Conservation (phyloP, 768 basidiomycete genomes). For the Psilocybe tampanensis region DNA sequence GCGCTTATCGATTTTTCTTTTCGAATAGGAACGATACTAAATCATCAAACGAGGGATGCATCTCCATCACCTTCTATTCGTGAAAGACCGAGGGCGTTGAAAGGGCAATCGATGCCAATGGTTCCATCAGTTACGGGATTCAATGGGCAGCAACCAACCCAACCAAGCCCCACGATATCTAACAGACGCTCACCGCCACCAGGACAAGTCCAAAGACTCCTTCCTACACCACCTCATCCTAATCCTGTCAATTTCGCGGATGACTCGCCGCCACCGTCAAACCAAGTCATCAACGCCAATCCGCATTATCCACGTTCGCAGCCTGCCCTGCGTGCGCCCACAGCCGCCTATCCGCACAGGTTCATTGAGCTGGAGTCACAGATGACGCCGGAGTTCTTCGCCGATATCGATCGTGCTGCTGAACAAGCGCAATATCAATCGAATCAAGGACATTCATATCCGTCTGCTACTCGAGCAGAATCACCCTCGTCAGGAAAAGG, state of each 20-base stretch:
- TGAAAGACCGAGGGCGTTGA: conserved; percentile 55
- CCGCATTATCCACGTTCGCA: conserved; percentile 67
- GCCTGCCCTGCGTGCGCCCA: conserved; percentile 56
- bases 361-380: conserved; percentile 62
- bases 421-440: conserved; percentile 56
- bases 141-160: conserved; percentile 38
- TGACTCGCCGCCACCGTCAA: conserved; percentile 37
- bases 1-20: conserved; percentile 29
- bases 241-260: conserved; percentile 34
- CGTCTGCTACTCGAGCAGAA: conserved; percentile 28
- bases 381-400: conserved; percentile 70
- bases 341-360: conserved; percentile 57
- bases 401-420: conserved; percentile 73
- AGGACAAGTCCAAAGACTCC: conserved; percentile 34
- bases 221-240: conserved; percentile 49
- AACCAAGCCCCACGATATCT: conserved; percentile 49
- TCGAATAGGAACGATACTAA: conserved; percentile 43
- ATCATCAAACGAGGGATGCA: conserved; percentile 44
- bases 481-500: conserved; percentile 52
- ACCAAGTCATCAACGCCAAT: conserved; percentile 28
- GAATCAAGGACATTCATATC: conserved; percentile 33
- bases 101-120: conserved; percentile 64
- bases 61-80: conserved; percentile 51
- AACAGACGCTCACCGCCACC: conserved; percentile 43
- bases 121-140: conserved; percentile 59